Base-by-base conservation (phyloP, 139 green algal genomes). In the Chlamydomonas schloesseri region DNA sequence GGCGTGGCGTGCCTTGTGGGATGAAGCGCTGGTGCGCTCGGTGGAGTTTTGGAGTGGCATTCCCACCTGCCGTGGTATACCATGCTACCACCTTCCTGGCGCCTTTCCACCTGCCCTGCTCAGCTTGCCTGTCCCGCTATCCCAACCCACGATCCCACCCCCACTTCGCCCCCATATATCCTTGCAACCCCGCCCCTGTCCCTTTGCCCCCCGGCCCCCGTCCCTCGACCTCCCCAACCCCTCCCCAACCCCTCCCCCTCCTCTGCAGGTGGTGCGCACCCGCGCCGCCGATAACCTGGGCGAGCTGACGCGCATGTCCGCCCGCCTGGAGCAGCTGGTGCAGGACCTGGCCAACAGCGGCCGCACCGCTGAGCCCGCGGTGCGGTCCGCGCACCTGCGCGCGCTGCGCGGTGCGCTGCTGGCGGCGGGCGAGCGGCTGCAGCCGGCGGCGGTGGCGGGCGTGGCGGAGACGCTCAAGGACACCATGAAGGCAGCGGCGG, bases 281-380 rank as follows among this genome's bases (percentile, higher is more conserved):
- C 88, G 86, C 17, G 97, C 96, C 5, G 97, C 95, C 23, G 64
- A 82, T 58, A 98, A 98, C 89, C 88, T 99, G 64, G 97, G 97
- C 2, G 81, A 94, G 60, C 94, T 99, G 23, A 91, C 93, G 4
- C 81, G 80, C 28, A 90, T 99, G 88, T 93, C 65, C 71, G 86
- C 90, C n/a, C 92, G 96, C 21, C 86, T 96, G 55, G 97, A 99
- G 83, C 88, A 92, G 86, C 94, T 99, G 70, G 94, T 91, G 1
- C 71, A 53, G 24, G 91, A 96, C 74, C 91, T 96, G 58, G 82
- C 86, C 23, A 88, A 64, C 42, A 91, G 73, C 65, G 94, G 90
- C 29, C 64, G 78, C 29, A 85, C 65, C 13, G 89, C 76, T 24
- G 87, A 92, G 42, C 90, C 90, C 5, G 57, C 84, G 74, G 88